Evolutionary conservation across 805 yeast genomes (phyloP), one percentile per base, ranked within the genome.

Genomic region (Kodamaea jinghongensis): DNA sequence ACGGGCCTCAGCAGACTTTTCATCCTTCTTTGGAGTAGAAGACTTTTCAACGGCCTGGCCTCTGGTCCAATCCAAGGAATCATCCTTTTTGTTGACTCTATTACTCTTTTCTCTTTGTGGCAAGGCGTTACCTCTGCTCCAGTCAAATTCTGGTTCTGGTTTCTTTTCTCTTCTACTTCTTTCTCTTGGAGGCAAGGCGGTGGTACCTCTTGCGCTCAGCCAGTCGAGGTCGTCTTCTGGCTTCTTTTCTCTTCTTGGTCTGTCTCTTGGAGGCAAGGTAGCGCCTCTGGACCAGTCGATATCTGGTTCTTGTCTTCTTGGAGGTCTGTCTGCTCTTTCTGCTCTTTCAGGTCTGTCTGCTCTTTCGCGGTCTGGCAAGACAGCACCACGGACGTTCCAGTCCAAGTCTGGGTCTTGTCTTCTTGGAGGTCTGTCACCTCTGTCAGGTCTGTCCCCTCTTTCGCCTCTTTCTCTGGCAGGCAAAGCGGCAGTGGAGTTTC

Each of bases 401-500:
- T 83, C 87, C 39, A 79, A 62, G 23, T 78, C 77, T 34, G 78
- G 77, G 52, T 73, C 81, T 50, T 71, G 77, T 46, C 67, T 67
- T 60, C 70, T 66, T 38, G 56, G 56, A 13, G 51, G 48, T 47
- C 61, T 52, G 43, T 38, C 42, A 7, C 50, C 41, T n/a, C 47
- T 45, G 32, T 55, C 55, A 12, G 50, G 48, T 20, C 23, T 20
- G 23, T 20, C 23, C 5, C 23, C 23, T 47, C 60, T 56, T 45
- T 54, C 64, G 42, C 60, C 49, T 48, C 61, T 57, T 46, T 55
- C 66, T 42, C 63, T 51, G 37, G 56, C 58, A n/a, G 57, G 58
- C 42, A 53, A 51, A 6, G 55, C 41, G 4, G 51, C 55, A 20
- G 63, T 52, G 36, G 55, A 48, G 44, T 56, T 41, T 60, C 68